Evolutionary conservation across 208 protist genomes (phyloP).

Genomic region (Crithidia expoeki): DNA sequence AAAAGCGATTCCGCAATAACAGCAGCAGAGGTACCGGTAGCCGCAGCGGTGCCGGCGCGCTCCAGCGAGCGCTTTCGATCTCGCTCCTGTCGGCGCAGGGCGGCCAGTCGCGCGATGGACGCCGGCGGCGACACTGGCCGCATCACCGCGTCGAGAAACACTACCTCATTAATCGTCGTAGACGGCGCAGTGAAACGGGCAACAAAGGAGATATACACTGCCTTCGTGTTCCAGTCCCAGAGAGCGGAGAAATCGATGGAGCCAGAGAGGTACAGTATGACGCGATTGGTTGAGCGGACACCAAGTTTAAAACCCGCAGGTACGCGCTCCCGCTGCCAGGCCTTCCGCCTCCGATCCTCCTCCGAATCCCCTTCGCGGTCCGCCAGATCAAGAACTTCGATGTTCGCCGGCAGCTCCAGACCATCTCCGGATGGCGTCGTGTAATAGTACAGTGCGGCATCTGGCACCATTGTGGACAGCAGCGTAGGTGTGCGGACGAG

Average conservation of each 20-base stretch:
- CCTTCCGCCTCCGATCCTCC: slow-evolving; percentile 23
- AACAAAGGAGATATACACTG: slow-evolving; percentile 63
- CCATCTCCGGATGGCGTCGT: background rate
- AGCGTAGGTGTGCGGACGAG: slow-evolving; percentile 23
- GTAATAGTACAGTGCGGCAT: slow-evolving; percentile 21
- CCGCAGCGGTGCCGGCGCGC: slow-evolving; percentile 2
- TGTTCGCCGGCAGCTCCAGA: slow-evolving; percentile 16
- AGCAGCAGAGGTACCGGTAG: slow-evolving; percentile 30
- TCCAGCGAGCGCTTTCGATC: background rate
- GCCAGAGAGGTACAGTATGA: slow-evolving; percentile 43
- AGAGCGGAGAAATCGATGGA: slow-evolving; percentile 47
- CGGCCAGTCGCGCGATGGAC: slow-evolving; percentile 18
- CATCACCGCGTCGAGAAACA: slow-evolving; percentile 57
- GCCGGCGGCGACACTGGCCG: slow-evolving; percentile 29
- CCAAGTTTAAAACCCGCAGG: slow-evolving; percentile 10
- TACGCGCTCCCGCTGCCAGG: slow-evolving; percentile 23
- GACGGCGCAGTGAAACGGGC: slow-evolving; percentile 51
- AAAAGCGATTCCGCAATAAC: too few relatives aligned
- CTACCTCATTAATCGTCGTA: slow-evolving; percentile 54
- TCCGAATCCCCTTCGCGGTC: slow-evolving; percentile 19
- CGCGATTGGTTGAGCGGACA: slow-evolving; percentile 35
- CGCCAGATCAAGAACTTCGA: slow-evolving; percentile 8
- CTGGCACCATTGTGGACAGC: slow-evolving; percentile 10
- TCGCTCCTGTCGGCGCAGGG: slow-evolving; percentile 25
- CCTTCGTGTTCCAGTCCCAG: slow-evolving; percentile 88